Conservation (phyloP, 2,329 filamentous ascomycete genomes). For the Pestalotiopsis sp. region DNA sequence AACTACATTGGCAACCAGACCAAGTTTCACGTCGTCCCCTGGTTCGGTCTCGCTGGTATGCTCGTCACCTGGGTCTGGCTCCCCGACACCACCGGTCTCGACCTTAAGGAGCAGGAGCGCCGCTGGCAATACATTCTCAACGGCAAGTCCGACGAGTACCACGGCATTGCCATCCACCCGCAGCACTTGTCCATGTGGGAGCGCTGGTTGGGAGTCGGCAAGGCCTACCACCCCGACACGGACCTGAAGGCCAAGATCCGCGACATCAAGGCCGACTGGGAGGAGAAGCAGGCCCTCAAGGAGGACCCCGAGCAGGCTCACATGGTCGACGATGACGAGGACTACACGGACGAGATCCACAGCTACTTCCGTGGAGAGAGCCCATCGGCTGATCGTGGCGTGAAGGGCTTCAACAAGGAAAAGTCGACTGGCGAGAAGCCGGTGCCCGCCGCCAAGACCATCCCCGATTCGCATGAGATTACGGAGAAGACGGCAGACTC, state of each 20-base stretch:
- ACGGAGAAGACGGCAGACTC: background rate
- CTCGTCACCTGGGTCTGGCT: slow-evolving; percentile 82
- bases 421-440: background rate
- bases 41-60: slow-evolving; percentile 86
- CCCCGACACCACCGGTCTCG: slow-evolving; percentile 94
- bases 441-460: background rate
- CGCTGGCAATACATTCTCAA: slow-evolving; percentile 85
- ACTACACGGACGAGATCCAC: slow-evolving; percentile 54
- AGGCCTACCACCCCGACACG: slow-evolving; percentile 77
- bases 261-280: slow-evolving; percentile 72
- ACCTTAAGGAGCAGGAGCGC: slow-evolving; percentile 95
- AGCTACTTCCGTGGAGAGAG: slow-evolving; percentile 46
- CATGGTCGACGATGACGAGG: slow-evolving; percentile 43
- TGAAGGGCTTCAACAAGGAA: slow-evolving; percentile 19
- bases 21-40: slow-evolving; percentile 91
- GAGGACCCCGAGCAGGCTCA: slow-evolving; percentile 45
- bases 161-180: slow-evolving; percentile 89
- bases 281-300: slow-evolving; percentile 46
- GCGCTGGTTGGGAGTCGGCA: slow-evolving; percentile 73
- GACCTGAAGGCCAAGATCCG: slow-evolving; percentile 84
- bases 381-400: slow-evolving; percentile 11
- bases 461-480: background rate
- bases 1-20: slow-evolving; percentile 86
- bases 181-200: slow-evolving; percentile 89
- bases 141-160: slow-evolving; percentile 79